Evolutionary conservation across 768 basidiomycete species (phyloP).

Genomic region (Sistotremastrum suecicum): DNA sequence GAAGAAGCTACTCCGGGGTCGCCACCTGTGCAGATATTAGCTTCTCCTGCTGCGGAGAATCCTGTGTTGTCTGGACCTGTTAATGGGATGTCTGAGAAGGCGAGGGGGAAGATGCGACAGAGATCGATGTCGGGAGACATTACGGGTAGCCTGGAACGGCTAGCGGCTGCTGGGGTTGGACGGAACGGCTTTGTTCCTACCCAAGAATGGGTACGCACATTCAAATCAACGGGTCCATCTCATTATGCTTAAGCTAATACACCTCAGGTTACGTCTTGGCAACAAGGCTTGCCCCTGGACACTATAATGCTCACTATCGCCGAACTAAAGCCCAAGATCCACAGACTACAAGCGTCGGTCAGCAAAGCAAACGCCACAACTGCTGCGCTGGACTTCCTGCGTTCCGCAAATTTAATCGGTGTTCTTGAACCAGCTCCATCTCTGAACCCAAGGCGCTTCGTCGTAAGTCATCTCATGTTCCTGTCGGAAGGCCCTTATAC

Average conservation of each 20-base stretch:
- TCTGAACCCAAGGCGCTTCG: slow-evolving; percentile 57
- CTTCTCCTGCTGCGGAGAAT: slow-evolving; percentile 27
- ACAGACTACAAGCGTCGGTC: slow-evolving; percentile 59
- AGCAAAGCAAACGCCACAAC: slow-evolving; percentile 48
- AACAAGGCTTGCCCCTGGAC: slow-evolving; percentile 95
- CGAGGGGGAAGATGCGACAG: slow-evolving; percentile 75
- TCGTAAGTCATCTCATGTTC: slow-evolving; percentile 30
- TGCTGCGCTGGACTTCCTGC: slow-evolving; percentile 62
- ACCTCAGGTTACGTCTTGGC: slow-evolving; percentile 77
- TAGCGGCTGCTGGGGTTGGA: slow-evolving; percentile 59
- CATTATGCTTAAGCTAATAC: slow-evolving; percentile 1
- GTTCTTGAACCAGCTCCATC: slow-evolving; percentile 61
- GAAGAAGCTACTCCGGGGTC: too few species aligned
- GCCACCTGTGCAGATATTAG: slow-evolving; percentile 22
- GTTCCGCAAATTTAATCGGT: slow-evolving; percentile 50
- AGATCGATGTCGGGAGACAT: slow-evolving; percentile 38
- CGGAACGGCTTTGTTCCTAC: slow-evolving; percentile 90
- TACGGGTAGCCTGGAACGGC: slow-evolving; percentile 42
- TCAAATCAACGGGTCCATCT: background rate
- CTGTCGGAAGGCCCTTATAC: background rate
- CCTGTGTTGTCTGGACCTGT: slow-evolving; percentile 8
- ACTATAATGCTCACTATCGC: slow-evolving; percentile 77
- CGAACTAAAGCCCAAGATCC: slow-evolving; percentile 75
- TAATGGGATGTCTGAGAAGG: slow-evolving; percentile 60
- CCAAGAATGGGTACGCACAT: slow-evolving; percentile 82